Percentiles rank a stretch among this genome's conserved stretches.
Conservation (phyloP, 257 asterid species). For the Marsdenia floribunda region DNA sequence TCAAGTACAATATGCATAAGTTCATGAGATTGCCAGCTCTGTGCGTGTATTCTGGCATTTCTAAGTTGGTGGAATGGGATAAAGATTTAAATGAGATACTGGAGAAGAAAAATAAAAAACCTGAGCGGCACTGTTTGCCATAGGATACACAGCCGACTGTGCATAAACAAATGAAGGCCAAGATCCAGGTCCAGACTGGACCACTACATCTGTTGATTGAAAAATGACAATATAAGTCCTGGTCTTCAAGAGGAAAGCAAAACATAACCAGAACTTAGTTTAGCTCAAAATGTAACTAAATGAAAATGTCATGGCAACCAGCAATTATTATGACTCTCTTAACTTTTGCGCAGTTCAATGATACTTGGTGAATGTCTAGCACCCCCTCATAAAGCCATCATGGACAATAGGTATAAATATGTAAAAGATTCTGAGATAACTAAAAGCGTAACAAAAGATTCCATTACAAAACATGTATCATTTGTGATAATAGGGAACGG, state of each 20-base stretch:
- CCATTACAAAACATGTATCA: not conserved
- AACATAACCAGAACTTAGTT: not conserved
- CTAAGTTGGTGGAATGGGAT: not conserved
- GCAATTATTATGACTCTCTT: not conserved
- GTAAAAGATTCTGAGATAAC: not conserved
- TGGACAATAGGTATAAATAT: not conserved
- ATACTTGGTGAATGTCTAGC: not conserved
- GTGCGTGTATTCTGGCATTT: not conserved
- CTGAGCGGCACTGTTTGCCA: slow-evolving; percentile 99
- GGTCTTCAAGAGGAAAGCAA: slow-evolving; percentile 12
- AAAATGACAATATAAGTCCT: slow-evolving; percentile 21
- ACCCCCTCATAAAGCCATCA: not conserved
- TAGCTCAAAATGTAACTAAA: not conserved
- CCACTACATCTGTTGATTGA: slow-evolving; percentile 69
- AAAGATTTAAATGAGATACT: not conserved
- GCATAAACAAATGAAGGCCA: slow-evolving; percentile 92
- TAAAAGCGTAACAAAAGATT: not conserved
- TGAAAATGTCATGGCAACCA: not conserved
- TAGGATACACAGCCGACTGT: slow-evolving; percentile 81
- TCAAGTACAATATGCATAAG: not conserved
- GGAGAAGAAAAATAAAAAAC: slow-evolving; percentile 31
- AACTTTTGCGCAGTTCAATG: not conserved
- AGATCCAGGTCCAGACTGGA: slow-evolving; percentile 99
- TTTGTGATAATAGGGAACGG: not conserved
- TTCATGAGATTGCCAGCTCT: not conserved